Evolutionary conservation across 2,329 filamentous ascomycete species (phyloP), one percentile per base, ranked within the genome.

Genomic region (Pestalotiopsis sp.): DNA sequence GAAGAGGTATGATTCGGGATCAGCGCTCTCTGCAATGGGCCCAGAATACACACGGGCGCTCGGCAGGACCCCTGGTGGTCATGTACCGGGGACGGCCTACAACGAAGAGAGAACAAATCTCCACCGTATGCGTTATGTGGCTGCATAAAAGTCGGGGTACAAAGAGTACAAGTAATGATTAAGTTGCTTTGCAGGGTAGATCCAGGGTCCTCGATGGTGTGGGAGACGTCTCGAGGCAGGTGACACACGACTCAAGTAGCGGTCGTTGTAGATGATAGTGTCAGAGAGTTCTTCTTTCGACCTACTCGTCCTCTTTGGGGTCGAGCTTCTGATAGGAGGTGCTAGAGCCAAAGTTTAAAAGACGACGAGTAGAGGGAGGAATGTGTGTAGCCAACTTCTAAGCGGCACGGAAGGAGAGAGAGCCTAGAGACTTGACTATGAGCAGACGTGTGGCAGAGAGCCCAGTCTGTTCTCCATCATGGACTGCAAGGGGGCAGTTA

Each of bases 1-100:
- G 70, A 73, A 71, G 74, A 73, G 70, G 67, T 69, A 68, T 69
- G 64, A 70, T 73, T 71, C 41, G 66, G 58, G 36, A 23, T 62
- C 59, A n/a, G 17, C 45, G 45, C 45, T 52, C 45, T 52, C 45
- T 65, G 63, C 41, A 65, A 17, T 45, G 27, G 13, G 45, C 13
- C 36, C 52, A 66, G 49, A 66, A 14, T 36, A 64, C 45, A 38
- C 25, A 27, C 20, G 20, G 25, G 12, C 20, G n/a, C 25, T 17
- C 36, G 36, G 60, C 38, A 63, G 27, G 31, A 38, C 45, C 45
- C 45, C 45, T 52, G 45, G n/a, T n/a, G 17, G 14, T 52, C 17
- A 45, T 23, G 45, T 52, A 52, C 45, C 45, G 45, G 45, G 45
- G 45, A n/a, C 73, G 75, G 60, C 61, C 27, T 64, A 57, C 66